These are phyloP conservation scores for Otatea glauca DNA, from an alignment of 176 grass and related monocot species.

Conservation along the genomic window DNA sequence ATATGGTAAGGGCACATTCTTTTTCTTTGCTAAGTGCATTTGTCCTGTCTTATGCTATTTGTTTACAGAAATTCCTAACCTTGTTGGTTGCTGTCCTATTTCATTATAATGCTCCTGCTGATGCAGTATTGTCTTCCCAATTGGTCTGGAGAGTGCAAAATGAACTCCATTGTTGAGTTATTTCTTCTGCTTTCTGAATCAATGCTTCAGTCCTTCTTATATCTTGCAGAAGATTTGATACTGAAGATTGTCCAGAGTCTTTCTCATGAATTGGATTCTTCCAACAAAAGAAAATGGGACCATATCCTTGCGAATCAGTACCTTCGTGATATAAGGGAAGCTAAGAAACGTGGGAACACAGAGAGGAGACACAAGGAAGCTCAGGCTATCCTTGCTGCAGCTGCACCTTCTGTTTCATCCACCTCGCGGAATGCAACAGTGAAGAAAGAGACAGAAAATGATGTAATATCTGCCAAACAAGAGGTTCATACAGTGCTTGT, in stretches of 20 bases:
- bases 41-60: neutral
- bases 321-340: conserved; percentile 91
- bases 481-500: conserved; percentile 58
- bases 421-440: conserved; percentile 49
- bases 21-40: neutral
- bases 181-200: conserved; percentile 54
- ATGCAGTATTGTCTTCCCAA: neutral
- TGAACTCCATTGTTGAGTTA: conserved; percentile 40
- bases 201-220: conserved; percentile 48
- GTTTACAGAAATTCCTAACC: neutral
- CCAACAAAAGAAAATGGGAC: conserved; percentile 86
- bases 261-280: conserved; percentile 68
- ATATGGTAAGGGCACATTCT: conserved; percentile 60
- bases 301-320: conserved; percentile 89
- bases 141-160: neutral
- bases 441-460: conserved; percentile 78
- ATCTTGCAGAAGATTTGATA: conserved; percentile 81
- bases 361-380: conserved; percentile 98
- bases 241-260: conserved; percentile 73
- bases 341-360: conserved; percentile 91
- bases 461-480: conserved; percentile 50
- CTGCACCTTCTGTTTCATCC: conserved; percentile 58
- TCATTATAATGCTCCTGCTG: conserved; percentile 17
- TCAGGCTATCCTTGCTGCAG: conserved; percentile 86
- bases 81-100: neutral